These are phyloP conservation scores for Incumbomyces lentus DNA, from an alignment of 2,329 filamentous ascomycete species.

Conservation along the genomic window DNA sequence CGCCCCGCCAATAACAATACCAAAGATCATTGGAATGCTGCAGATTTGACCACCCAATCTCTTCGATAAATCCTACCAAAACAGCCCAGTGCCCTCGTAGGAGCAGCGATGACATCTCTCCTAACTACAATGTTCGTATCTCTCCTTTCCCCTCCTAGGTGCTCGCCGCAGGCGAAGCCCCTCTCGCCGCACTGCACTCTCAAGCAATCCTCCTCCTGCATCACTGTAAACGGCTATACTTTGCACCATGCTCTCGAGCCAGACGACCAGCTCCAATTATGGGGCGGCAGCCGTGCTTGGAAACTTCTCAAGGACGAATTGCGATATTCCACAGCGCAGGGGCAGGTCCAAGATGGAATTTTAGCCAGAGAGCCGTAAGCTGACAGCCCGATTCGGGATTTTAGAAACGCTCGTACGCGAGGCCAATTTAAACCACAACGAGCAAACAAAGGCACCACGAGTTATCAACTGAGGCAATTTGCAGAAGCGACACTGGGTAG, in stretches of 20 bases:
- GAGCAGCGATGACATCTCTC: slow-evolving; percentile 51
- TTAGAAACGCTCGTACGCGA: slow-evolving; percentile 74
- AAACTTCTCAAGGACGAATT: slow-evolving; percentile 26
- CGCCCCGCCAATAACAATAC: too few relatives aligned
- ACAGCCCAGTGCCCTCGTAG: neutral
- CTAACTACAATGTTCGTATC: slow-evolving; percentile 69
- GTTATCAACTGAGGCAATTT: slow-evolving; percentile 93
- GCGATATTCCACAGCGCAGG: slow-evolving; percentile 20
- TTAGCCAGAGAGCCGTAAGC: slow-evolving; percentile 25
- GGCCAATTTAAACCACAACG: slow-evolving; percentile 86
- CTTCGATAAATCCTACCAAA: neutral
- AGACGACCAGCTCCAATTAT: slow-evolving; percentile 13
- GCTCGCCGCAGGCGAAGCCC: slow-evolving; percentile 18
- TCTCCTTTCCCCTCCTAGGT: slow-evolving; percentile 25
- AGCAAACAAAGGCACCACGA: slow-evolving; percentile 73
- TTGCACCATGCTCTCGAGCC: slow-evolving; percentile 14
- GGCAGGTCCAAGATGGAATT: slow-evolving; percentile 26
- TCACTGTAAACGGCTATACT: slow-evolving; percentile 22
- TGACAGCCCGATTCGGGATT: slow-evolving; percentile 25
- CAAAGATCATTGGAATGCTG: slow-evolving; percentile 5
- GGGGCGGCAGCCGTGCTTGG: slow-evolving; percentile 19
- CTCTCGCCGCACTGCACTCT: slow-evolving; percentile 23
- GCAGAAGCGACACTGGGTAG: slow-evolving; percentile 93
- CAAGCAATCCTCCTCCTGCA: slow-evolving; percentile 22
- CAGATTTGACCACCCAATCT: slow-evolving; percentile 1